Evolutionary conservation across 352 stramenopile genomes (phyloP).

Genomic region (Globisporangium ultimum): DNA sequence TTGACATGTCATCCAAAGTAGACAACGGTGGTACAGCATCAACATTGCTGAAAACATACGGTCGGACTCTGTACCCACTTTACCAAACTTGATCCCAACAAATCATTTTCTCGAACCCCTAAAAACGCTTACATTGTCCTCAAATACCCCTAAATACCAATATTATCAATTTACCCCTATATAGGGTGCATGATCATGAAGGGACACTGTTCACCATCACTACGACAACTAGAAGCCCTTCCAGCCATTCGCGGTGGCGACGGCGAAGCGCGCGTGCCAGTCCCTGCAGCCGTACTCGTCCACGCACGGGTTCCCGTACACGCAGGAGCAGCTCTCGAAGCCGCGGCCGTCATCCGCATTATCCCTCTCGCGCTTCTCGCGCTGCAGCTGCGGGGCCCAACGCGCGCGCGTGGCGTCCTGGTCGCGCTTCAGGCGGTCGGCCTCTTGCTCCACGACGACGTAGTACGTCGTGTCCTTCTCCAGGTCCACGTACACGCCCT

Average conservation of each 20-base stretch:
- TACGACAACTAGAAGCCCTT: slow-evolving; percentile 65
- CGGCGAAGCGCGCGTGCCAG: slow-evolving; percentile 79
- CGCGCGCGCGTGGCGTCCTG: slow-evolving; percentile 58
- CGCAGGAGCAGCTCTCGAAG: slow-evolving; percentile 85
- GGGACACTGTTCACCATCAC: not conserved
- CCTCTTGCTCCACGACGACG: slow-evolving; percentile 80
- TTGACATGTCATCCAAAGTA: too few species aligned
- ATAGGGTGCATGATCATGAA: not conserved
- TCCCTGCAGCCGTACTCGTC: slow-evolving; percentile 90
- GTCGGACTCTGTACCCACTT: too few species aligned
- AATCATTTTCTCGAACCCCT: too few species aligned
- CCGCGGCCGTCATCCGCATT: slow-evolving; percentile 56
- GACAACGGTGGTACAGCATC: too few species aligned
- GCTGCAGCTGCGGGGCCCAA: slow-evolving; percentile 32
- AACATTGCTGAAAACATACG: too few species aligned
- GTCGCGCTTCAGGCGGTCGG: slow-evolving; percentile 61
- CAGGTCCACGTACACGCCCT: slow-evolving; percentile 66
- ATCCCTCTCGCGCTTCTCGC: slow-evolving; percentile 25
- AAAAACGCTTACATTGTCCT: too few species aligned
- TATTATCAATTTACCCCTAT: too few species aligned
- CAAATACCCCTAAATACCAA: too few species aligned
- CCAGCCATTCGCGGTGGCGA: slow-evolving; percentile 87
- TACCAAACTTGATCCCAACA: too few species aligned
- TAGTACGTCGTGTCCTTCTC: slow-evolving; percentile 72
- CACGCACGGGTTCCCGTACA: slow-evolving; percentile 89